Evolutionary conservation across 192 early-diverging fungal genomes (phyloP).

Genomic region (Coemansia sp.): DNA sequence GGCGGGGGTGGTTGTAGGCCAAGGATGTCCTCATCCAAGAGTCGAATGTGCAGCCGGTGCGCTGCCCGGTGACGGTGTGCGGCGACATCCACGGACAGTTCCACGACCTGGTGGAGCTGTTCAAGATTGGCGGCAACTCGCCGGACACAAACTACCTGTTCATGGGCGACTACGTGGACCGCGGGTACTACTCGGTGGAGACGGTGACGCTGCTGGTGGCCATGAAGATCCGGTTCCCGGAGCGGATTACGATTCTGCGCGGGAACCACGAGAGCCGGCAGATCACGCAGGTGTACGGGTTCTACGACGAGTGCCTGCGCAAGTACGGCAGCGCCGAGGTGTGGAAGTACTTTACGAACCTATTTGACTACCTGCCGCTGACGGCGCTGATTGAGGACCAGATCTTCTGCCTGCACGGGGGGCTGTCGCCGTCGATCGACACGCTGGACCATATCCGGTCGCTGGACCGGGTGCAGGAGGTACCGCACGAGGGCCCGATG

Average conservation of each 20-base stretch:
- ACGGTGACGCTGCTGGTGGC: conserved; percentile 93
- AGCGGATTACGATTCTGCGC: conserved; percentile 90
- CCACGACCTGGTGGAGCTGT: conserved; percentile 94
- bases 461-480: conserved; percentile 91
- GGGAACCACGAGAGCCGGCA: conserved; percentile 99
- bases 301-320: conserved; percentile 97
- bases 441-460: conserved; percentile 95
- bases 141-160: conserved; percentile 98
- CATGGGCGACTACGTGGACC: conserved; percentile 99
- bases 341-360: conserved; percentile 95
- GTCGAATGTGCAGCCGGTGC: conserved; percentile 96
- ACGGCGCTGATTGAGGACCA: conserved; percentile 95
- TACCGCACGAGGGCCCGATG: conserved; percentile 84
- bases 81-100: conserved; percentile 99
- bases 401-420: conserved; percentile 99
- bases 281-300: conserved; percentile 99
- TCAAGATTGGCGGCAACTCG: conserved; percentile 92
- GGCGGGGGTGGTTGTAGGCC: conserved; percentile 56
- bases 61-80: conserved; percentile 96
- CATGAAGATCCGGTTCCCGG: conserved; percentile 88
- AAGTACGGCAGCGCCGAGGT: conserved; percentile 99
- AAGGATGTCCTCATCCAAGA: conserved; percentile 94
- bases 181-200: conserved; percentile 98
- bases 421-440: conserved; percentile 89
- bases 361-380: conserved; percentile 96